Evolutionary conservation across 106 monocot species (phyloP).

Genomic region (Cymbidium sinense): DNA sequence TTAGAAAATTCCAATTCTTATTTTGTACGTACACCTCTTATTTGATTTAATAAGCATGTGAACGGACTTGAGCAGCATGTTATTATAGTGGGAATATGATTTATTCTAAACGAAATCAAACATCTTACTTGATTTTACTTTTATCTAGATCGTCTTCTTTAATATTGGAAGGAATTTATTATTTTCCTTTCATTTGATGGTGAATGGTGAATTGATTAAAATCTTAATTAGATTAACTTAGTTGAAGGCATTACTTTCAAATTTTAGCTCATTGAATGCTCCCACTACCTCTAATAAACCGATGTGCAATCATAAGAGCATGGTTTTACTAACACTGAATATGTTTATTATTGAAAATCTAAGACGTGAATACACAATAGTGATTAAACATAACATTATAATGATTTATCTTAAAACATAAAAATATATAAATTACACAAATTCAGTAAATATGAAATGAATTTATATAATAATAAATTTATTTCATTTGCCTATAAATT

Average conservation of each 20-base stretch:
- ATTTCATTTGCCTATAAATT: too few relatives aligned
- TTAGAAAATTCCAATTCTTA: not conserved
- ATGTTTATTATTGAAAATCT: too few relatives aligned
- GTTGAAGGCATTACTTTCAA: not conserved
- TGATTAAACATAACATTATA: too few relatives aligned
- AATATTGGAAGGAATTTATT: not conserved
- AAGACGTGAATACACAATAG: too few relatives aligned
- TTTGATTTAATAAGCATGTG: not conserved
- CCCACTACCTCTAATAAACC: too few relatives aligned
- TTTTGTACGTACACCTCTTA: not conserved
- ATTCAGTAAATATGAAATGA: too few relatives aligned
- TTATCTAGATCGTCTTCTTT: not conserved
- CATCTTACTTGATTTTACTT: not conserved
- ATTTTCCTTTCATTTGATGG: not conserved
- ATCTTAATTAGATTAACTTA: conserved; percentile 1
- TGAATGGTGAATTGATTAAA: not conserved
- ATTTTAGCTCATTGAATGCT: not conserved
- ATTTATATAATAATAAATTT: too few relatives aligned
- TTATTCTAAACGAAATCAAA: not conserved
- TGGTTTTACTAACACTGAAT: too few relatives aligned
- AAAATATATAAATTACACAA: too few relatives aligned
- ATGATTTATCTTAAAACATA: too few relatives aligned
- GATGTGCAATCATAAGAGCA: too few relatives aligned
- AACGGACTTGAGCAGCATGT: not conserved
- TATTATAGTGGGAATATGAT: not conserved